These are phyloP conservation scores for Aspergillus bridgeri DNA, from an alignment of 495 filamentous ascomycete species.

Conservation along the genomic window DNA sequence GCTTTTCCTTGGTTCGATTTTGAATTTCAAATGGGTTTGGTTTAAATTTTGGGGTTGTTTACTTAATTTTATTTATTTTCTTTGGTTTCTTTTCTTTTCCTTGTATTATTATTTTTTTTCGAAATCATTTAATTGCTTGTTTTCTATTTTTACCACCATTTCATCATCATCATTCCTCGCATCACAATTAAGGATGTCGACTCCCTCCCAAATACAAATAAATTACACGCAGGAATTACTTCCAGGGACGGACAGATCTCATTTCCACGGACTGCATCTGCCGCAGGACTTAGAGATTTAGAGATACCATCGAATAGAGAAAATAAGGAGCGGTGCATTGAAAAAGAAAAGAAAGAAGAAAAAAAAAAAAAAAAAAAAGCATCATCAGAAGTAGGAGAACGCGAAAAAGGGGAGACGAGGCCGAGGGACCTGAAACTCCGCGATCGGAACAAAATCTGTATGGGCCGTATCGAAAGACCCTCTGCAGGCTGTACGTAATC, in stretches of 20 bases:
- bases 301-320: neutral
- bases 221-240: neutral
- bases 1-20: constrained; percentile 6
- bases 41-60: constrained; percentile 8
- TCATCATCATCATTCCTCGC: constrained; percentile 7
- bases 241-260: neutral
- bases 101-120: constrained; percentile 8
- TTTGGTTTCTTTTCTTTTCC: constrained; percentile 7
- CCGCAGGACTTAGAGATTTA: neutral
- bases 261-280: neutral
- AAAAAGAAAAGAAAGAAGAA: neutral
- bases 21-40: constrained; percentile 7
- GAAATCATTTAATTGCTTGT: constrained; percentile 16
- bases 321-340: neutral
- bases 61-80: constrained; percentile 9
- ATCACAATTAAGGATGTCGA: constrained; percentile 1
- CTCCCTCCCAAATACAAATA: neutral
- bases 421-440: constrained; percentile 25
- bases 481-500: constrained; percentile 18
- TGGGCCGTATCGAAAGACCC: neutral
- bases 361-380: constrained; percentile 27
- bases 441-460: constrained; percentile 23
- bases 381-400: constrained; percentile 20
- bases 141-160: constrained; percentile 16
- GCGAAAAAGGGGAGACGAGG: constrained; percentile 6